A percentile compares a stretch with the other conserved stretches of the same genome.
These are phyloP conservation scores for Ophiosphaerella korrae DNA, from an alignment of 2,329 filamentous ascomycete species.

Conservation along the genomic window DNA sequence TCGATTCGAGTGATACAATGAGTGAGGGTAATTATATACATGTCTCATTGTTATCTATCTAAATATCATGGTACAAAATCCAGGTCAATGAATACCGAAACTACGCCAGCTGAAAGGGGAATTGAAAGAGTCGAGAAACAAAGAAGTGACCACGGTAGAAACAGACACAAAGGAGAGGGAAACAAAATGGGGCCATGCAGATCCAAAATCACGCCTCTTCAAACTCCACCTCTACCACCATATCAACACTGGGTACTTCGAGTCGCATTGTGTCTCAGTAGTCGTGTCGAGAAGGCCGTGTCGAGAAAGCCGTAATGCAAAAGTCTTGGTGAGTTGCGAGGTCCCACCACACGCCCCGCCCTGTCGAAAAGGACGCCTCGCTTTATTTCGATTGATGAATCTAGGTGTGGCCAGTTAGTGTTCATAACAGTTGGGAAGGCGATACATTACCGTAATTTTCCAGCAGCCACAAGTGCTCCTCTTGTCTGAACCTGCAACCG, in stretches of 20 bases:
- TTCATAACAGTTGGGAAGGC: neutral
- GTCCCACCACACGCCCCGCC: conserved; percentile 20
- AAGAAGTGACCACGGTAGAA: too few species aligned
- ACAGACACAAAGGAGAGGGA: too few species aligned
- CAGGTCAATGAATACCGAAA: too few species aligned
- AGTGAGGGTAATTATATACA: too few species aligned
- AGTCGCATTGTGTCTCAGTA: too few species aligned
- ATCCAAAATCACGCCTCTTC: neutral
- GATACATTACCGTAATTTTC: neutral
- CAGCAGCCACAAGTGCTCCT: neutral
- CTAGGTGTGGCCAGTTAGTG: conserved; percentile 1
- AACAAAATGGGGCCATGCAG: too few species aligned
- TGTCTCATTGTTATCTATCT: too few species aligned
- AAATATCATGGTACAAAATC: too few species aligned
- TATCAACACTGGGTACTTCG: too few species aligned
- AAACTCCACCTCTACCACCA: neutral
- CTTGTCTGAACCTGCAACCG: neutral
- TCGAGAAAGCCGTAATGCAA: neutral
- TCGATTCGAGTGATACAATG: neutral
- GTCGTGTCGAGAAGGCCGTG: too few species aligned
- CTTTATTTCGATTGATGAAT: conserved; percentile 5
- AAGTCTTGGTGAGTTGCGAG: conserved; percentile 4
- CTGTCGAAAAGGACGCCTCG: conserved; percentile 21
- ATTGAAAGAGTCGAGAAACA: too few species aligned
- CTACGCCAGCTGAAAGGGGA: too few species aligned